phyloP scores from a whole-genome alignment of 1,284 basidiomycete species.

The Ganoderma lingzhi region DNA sequence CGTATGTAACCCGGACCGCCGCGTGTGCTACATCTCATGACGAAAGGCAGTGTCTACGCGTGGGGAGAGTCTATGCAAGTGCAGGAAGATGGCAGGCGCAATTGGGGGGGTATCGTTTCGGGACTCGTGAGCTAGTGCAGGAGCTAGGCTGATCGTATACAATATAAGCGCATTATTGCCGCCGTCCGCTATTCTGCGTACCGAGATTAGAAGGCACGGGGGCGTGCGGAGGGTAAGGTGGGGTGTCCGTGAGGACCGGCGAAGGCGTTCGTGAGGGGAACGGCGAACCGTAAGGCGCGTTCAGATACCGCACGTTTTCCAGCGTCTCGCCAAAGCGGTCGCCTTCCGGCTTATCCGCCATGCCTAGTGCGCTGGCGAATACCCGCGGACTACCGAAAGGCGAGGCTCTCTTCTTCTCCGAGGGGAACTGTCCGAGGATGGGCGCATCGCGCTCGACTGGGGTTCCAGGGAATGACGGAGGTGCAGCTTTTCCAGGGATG shows the following conservation, averaged over 20 bases:
- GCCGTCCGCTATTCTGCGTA: constrained; percentile 34
- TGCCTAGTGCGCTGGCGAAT: constrained; percentile 55
- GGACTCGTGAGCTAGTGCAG: constrained; percentile 40
- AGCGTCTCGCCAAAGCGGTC: constrained; percentile 55
- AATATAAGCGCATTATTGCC: constrained; percentile 35
- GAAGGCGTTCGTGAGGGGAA: constrained; percentile 69
- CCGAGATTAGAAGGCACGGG: constrained; percentile 13
- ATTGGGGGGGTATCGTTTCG: constrained; percentile 40
- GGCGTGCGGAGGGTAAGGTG: constrained; percentile 40
- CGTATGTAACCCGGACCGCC: constrained; percentile 34
- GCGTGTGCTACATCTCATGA: constrained; percentile 36
- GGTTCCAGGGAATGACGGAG: constrained; percentile 55
- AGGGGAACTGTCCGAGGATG: constrained; percentile 64
- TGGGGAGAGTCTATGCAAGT: constrained; percentile 33
- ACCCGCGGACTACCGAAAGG: constrained; percentile 59
- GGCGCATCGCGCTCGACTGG: constrained; percentile 61
- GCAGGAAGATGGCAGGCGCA: constrained; percentile 12
- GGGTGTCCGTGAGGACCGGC: constrained; percentile 45
- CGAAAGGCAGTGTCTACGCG: constrained; percentile 36
- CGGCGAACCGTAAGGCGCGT: constrained; percentile 72
- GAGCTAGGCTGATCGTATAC: constrained; percentile 41
- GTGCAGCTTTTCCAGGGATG: constrained; percentile 43
- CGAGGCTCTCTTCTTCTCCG: constrained; percentile 53
- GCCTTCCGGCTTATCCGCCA: constrained; percentile 44
- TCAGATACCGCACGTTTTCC: constrained; percentile 64